phyloP scores from a whole-genome alignment of 768 basidiomycete species.

The Melanogaster broomeanus region DNA sequence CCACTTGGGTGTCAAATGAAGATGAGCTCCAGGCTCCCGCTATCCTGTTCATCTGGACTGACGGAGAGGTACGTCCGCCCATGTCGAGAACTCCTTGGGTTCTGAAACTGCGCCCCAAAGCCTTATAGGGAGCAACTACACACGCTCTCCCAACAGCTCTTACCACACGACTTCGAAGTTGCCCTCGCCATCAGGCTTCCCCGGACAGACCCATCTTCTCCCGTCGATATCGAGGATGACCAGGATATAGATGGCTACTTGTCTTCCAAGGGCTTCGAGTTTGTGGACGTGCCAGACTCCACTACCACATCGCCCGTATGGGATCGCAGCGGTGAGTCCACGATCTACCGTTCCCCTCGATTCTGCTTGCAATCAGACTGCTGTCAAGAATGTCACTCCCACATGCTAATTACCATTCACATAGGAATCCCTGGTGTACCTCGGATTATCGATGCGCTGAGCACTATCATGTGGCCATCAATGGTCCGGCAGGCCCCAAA shows the following conservation, averaged over 20 bases:
- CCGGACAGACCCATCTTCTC: slow-evolving; percentile 6
- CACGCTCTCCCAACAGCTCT: slow-evolving; percentile 48
- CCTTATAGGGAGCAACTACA: slow-evolving; percentile 58
- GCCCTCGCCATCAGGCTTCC: slow-evolving; percentile 64
- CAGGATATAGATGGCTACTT: slow-evolving; percentile 66
- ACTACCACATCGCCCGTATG: background rate
- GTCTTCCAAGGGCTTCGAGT: slow-evolving; percentile 75
- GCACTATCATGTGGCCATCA: slow-evolving; percentile 89
- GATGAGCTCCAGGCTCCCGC: slow-evolving; percentile 55
- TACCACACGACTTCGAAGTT: slow-evolving; percentile 66
- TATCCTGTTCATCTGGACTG: slow-evolving; percentile 69
- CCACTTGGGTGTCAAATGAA: slow-evolving; percentile 42
- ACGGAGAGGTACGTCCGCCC: slow-evolving; percentile 56
- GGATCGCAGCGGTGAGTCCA: slow-evolving; percentile 19
- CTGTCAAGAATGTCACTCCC: background rate
- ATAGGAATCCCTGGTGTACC: slow-evolving; percentile 57
- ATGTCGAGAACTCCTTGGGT: background rate
- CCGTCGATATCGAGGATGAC: slow-evolving; percentile 44
- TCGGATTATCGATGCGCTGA: slow-evolving; percentile 75
- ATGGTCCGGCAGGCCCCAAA: slow-evolving; percentile 43
- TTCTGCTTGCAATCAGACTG: background rate
- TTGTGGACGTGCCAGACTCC: slow-evolving; percentile 47
- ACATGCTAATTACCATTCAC: background rate
- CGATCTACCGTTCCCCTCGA: background rate
- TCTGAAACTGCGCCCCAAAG: slow-evolving; percentile 34